A percentile compares a stretch with the other conserved stretches of the same genome.
Evolutionary conservation across 371 early-diverging fungal species (phyloP).

Genomic region (Zancudomyces culisetae): DNA sequence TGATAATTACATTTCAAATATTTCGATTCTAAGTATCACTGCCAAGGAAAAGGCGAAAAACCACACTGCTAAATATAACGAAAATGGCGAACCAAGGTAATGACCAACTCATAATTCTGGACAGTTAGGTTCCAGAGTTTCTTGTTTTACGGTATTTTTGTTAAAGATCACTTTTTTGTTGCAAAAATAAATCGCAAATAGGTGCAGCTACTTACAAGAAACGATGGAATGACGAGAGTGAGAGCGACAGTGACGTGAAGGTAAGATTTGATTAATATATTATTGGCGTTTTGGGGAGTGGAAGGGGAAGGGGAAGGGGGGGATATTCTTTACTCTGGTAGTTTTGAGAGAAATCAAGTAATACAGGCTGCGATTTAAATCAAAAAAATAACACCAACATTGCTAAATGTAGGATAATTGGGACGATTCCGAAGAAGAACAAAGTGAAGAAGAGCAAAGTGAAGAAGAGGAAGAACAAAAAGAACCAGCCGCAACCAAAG

Average conservation of each 20-base stretch:
- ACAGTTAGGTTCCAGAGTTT: no score
- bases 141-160: no score
- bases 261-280: slow-evolving; percentile 18
- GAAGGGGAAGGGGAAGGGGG: background rate
- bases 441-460: slow-evolving; percentile 36
- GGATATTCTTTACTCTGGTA: background rate
- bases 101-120: no score
- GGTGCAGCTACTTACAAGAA: slow-evolving; percentile 26
- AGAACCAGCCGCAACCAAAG: no score
- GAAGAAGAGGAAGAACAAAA: background rate
- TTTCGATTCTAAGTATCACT: no score
- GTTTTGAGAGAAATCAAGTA: background rate
- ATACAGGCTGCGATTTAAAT: background rate
- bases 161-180: no score
- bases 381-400: background rate
- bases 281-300: background rate
- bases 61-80: no score
- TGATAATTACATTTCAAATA: no score
- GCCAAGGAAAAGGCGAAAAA: no score
- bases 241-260: slow-evolving; percentile 44
- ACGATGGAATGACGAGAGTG: slow-evolving; percentile 75
- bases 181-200: no score
- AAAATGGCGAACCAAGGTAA: no score
- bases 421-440: slow-evolving; percentile 43
- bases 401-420: slow-evolving; percentile 37